A percentile compares a stretch with the other conserved stretches of the same genome.
Conservation (phyloP, 1,139 yeast species). For the Yamadazyma taylorii region DNA sequence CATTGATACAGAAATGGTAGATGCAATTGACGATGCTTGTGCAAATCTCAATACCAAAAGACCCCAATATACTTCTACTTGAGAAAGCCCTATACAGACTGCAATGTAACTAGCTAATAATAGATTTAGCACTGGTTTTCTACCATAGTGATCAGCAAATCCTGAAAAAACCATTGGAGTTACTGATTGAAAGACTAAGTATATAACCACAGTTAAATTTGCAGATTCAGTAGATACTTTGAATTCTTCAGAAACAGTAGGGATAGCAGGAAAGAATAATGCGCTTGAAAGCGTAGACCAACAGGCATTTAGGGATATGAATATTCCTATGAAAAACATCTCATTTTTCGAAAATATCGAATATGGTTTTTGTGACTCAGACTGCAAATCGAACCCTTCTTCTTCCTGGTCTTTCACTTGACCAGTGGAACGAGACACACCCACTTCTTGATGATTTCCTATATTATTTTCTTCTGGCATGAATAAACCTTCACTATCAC, state of each 20-base stretch:
- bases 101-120: conserved; percentile 37
- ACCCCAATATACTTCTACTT: conserved; percentile 25
- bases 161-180: conserved; percentile 65
- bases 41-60: conserved; percentile 47
- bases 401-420: too few species aligned
- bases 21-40: conserved; percentile 71
- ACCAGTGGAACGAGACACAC: too few species aligned
- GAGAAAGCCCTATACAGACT: conserved; percentile 28
- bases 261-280: conserved; percentile 72
- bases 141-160: conserved; percentile 65
- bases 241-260: conserved; percentile 52
- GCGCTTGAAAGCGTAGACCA: conserved; percentile 70
- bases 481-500: too few species aligned
- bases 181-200: conserved; percentile 68
- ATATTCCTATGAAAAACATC: conserved; percentile 20
- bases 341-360: conserved; percentile 17
- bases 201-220: conserved; percentile 70
- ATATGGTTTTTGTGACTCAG: conserved; percentile 5
- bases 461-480: too few species aligned
- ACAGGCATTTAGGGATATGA: conserved; percentile 36
- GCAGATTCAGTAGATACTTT: conserved; percentile 52
- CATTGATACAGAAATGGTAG: conserved; percentile 63
- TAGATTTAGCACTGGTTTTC: conserved; percentile 60
- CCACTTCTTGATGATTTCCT: too few species aligned
- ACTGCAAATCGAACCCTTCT: too few species aligned